These are phyloP conservation scores for Gastrolobium bilobum DNA, from an alignment of 306 rosid species.

Conservation along the genomic window DNA sequence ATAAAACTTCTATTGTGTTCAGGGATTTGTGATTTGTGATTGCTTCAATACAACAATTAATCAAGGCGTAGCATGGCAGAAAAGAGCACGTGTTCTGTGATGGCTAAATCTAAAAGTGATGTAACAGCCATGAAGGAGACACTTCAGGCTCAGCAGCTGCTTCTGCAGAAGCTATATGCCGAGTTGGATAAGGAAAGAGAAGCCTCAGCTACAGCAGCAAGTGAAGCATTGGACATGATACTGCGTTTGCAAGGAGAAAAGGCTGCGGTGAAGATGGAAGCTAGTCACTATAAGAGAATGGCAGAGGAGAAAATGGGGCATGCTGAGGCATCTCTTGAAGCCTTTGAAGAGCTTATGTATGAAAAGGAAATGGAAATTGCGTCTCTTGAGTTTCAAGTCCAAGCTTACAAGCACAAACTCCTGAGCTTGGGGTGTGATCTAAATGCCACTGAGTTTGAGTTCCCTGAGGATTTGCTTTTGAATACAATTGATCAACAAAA, in stretches of 20 bases:
- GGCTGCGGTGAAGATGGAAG: constrained; percentile 89
- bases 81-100: constrained; percentile 39
- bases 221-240: constrained; percentile 91
- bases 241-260: constrained; percentile 93
- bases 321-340: constrained; percentile 71
- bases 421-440: constrained; percentile 76
- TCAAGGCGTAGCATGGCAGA: constrained; percentile 65
- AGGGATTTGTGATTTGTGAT: constrained; percentile 48
- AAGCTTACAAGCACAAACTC: constrained; percentile 80
- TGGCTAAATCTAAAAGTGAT: constrained; percentile 68
- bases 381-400: constrained; percentile 83
- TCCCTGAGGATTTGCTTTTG: constrained; percentile 56
- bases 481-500: constrained; percentile 52
- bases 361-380: constrained; percentile 84
- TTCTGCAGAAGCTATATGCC: constrained; percentile 72
- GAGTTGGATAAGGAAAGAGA: constrained; percentile 95
- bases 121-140: constrained; percentile 63
- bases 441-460: constrained; percentile 54
- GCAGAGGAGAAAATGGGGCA: constrained; percentile 88
- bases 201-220: constrained; percentile 81
- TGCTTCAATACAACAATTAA: constrained; percentile 35
- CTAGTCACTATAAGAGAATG: constrained; percentile 87
- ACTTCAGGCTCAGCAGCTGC: constrained; percentile 71
- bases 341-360: constrained; percentile 72
- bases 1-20: constrained; percentile 36